Evolutionary conservation across 163 green algal species (phyloP), one percentile per base, ranked within the genome.

Genomic region (Scenedesmus sp.): DNA sequence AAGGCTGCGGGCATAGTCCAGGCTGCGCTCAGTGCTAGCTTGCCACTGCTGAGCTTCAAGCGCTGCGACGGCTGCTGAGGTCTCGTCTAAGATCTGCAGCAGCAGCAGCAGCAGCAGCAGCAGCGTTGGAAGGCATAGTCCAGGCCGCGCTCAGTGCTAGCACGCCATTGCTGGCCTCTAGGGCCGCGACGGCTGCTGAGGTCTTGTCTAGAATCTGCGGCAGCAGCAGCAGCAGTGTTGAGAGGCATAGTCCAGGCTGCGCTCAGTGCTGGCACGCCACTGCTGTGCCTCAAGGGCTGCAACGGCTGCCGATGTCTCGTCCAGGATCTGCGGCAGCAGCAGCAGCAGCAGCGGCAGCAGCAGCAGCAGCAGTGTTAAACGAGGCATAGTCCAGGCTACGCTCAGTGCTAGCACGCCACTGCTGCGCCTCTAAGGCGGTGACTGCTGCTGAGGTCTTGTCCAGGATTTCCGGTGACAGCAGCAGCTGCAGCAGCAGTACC

Each of bases 31-130:
- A 4, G 82, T 86, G 76, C 74, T 88, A 16, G 73, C 91, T 5
- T 67, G 74, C 91, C 91, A 93, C 66, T 93, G 85, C 85, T 91
- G 77, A 1, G 91, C 64, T 60, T 93, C 91, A 3, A 93, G 85
- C 7, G 91, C 91, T n/a, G 91, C 86, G 1, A 93, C 77, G 20
- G 91, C 86, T 18, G 91, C 84, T 56, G 91, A 93, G 12, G 86
- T 91, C 84, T 93, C 91, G 34, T 93, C 91, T 18, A 93, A 55
- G 18, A 92, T 92, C 89, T 92, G 89, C 67, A 62, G 60, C 84
- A 62, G 84, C 84, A 59, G 59, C 84, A 55, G 12, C 86, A 90
- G 64, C 74, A 87, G 84, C 7, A 89, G 56, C 59, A 88, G 84
- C 54, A 64, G 66, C 15, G 67, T 5, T 10, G 59, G 10, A 10